Base-by-base conservation (phyloP, 2,329 filamentous ascomycete species). In the Cadophora sp. region DNA sequence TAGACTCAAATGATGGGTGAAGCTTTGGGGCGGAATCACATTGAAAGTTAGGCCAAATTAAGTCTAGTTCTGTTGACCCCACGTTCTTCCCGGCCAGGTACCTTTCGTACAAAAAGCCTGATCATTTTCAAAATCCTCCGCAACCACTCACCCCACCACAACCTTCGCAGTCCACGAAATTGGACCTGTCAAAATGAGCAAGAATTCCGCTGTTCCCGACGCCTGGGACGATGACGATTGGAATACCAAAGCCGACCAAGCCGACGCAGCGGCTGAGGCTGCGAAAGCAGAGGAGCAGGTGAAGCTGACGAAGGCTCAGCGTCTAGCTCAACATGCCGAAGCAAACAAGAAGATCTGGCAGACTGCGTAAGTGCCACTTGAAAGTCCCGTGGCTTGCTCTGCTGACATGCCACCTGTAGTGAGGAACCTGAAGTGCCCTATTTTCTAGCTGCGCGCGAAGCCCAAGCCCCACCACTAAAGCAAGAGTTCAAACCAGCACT, bases 341-440 rank as follows among this genome's bases (percentile, higher is more conserved):
- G 86, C 90, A 64, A 97, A 97, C 79, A 89, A 90, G 75, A 91
- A 92, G 79, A 81, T 97, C 66, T 97, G 95, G 95, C 89, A 96
- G 76, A 90, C 93, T 76, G 95, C 94, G 91, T 96, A 88, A 66
- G 88, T 75, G 26, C 29, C 3, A 48, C 22, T 14, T 19, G 12
- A 22, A 27, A 29, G 19, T 27, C n/a, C 16, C 7, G 26, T 4
- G 6, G 27, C 12, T 14, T 22, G 7, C 24, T 40, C 12, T 48
- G 16, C 66, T 64, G 14, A 61, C 24, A 29, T 16, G 11, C 11
- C 14, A 22, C 56, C 7, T 34, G 63, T 58, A 78, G 76, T 27
- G 93, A 97, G 79, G 84, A 91, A 9, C 87, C 90, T 19, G 86
- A 93, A 71, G 89, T 91, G 12, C 89, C 91, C 75, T 89, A 93